phyloP scores from a whole-genome alignment of 805 yeast genomes.

The Monosporozyma unispora region DNA sequence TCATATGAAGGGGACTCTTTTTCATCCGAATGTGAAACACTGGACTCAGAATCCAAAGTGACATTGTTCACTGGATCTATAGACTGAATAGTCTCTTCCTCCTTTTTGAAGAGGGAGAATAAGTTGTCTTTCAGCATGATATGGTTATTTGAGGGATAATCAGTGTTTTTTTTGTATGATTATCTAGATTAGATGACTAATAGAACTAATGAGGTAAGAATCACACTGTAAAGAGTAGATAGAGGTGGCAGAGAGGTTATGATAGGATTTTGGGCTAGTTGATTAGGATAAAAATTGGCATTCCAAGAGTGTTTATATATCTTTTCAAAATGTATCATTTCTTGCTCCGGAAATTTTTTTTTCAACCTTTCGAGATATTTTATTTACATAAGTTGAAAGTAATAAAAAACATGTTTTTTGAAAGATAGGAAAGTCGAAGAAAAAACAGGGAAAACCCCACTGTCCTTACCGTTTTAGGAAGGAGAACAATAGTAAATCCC shows the following conservation, averaged over 20 bases:
- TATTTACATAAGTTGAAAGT: background rate
- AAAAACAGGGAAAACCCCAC: too few relatives aligned
- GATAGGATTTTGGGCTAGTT: background rate
- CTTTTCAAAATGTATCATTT: conserved; percentile 1
- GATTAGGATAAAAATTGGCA: background rate
- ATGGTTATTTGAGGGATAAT: background rate
- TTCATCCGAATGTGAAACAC: background rate
- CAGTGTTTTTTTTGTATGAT: background rate
- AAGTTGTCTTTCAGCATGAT: background rate
- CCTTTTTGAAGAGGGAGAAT: background rate
- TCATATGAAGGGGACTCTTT: background rate
- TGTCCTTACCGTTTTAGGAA: too few relatives aligned
- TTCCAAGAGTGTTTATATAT: background rate
- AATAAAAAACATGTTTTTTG: too few relatives aligned
- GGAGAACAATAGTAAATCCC: too few relatives aligned
- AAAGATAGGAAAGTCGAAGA: too few relatives aligned
- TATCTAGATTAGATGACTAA: background rate
- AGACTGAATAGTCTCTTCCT: background rate
- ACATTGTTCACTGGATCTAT: background rate
- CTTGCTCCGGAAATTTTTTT: background rate
- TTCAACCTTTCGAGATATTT: background rate
- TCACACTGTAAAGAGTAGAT: too few relatives aligned
- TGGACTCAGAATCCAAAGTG: background rate
- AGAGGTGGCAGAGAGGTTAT: too few relatives aligned
- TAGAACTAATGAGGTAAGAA: too few relatives aligned